Evolutionary conservation across 768 basidiomycete species (phyloP).

Genomic region (Erythrobasidium yunnanense): DNA sequence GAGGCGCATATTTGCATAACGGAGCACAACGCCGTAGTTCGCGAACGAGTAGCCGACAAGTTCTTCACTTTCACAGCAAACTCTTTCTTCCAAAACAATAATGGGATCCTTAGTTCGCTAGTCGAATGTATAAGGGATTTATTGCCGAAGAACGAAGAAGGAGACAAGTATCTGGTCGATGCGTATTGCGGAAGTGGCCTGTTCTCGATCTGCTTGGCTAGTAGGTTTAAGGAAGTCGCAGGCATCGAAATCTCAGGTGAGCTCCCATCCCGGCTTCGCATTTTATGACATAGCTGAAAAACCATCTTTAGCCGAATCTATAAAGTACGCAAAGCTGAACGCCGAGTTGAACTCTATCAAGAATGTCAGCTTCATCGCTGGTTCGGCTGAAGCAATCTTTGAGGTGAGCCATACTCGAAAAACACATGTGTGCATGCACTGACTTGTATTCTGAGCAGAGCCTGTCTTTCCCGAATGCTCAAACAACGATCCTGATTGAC

Average conservation of each 20-base stretch:
- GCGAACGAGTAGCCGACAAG: conserved; percentile 69
- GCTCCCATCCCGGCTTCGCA: background rate
- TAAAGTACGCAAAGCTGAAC: conserved; percentile 44
- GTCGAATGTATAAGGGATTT: conserved; percentile 70
- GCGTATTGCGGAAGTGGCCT: conserved; percentile 70
- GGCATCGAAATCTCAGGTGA: conserved; percentile 68
- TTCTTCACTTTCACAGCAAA: conserved; percentile 75
- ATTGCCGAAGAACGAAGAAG: conserved; percentile 43
- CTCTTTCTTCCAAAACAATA: conserved; percentile 98
- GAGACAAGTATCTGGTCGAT: conserved; percentile 78
- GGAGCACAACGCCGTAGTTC: conserved; percentile 64
- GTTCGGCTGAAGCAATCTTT: conserved; percentile 82
- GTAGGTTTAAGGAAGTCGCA: conserved; percentile 60
- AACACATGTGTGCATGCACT: too few species aligned
- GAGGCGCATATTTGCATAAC: conserved; percentile 63
- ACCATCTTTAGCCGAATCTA: conserved; percentile 38
- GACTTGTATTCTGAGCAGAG: conserved; percentile 25
- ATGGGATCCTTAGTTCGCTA: conserved; percentile 71
- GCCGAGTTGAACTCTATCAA: conserved; percentile 46
- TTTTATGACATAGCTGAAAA: background rate
- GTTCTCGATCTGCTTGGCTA: conserved; percentile 72
- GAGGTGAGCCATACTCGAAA: conserved; percentile 23
- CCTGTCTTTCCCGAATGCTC: conserved; percentile 51
- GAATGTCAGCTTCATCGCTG: conserved; percentile 60
- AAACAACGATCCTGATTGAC: conserved; percentile 67